A percentile compares a stretch with the other conserved stretches of the same genome.
Conservation (phyloP, 495 filamentous ascomycete genomes). For the Bacidia rubella region DNA sequence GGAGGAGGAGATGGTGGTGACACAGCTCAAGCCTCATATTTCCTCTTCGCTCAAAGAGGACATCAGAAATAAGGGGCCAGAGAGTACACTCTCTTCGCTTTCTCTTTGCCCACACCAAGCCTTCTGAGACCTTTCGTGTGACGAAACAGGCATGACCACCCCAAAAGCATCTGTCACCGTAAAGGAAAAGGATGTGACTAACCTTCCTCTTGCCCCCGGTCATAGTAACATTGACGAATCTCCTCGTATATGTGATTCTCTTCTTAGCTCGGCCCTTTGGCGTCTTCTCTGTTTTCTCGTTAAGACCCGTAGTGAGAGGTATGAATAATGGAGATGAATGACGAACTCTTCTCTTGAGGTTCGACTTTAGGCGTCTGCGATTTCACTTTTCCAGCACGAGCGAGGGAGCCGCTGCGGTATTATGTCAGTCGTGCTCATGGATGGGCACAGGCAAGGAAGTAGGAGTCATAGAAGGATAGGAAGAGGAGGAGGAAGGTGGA, state of each 20-base stretch:
- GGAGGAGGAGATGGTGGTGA: too few species aligned
- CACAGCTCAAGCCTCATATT: too few species aligned
- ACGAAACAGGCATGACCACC: too few species aligned
- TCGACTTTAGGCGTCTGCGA: constrained; percentile 88
- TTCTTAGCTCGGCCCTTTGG: constrained; percentile 99
- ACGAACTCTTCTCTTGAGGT: constrained; percentile 83
- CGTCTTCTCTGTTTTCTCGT: constrained; percentile 11
- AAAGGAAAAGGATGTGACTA: constrained; percentile 14
- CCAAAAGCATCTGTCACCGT: too few species aligned
- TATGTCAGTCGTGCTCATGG: too few species aligned
- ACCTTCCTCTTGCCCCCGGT: constrained; percentile 99
- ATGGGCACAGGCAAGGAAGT: too few species aligned
- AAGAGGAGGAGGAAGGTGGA: not conserved
- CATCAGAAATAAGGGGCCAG: too few species aligned
- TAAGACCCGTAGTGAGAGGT: not conserved
- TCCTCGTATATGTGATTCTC: constrained; percentile 90
- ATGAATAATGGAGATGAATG: not conserved
- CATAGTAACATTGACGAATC: constrained; percentile 98
- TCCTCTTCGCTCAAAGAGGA: too few species aligned
- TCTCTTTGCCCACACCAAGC: too few species aligned
- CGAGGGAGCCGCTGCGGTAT: constrained; percentile 52
- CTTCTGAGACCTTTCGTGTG: too few species aligned
- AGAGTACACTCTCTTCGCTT: too few species aligned
- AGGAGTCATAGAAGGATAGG: not conserved
- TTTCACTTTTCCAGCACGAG: constrained; percentile 90